Base-by-base conservation (phyloP, 371 early-diverging fungal species). In the Apophysomyces variabilis region DNA sequence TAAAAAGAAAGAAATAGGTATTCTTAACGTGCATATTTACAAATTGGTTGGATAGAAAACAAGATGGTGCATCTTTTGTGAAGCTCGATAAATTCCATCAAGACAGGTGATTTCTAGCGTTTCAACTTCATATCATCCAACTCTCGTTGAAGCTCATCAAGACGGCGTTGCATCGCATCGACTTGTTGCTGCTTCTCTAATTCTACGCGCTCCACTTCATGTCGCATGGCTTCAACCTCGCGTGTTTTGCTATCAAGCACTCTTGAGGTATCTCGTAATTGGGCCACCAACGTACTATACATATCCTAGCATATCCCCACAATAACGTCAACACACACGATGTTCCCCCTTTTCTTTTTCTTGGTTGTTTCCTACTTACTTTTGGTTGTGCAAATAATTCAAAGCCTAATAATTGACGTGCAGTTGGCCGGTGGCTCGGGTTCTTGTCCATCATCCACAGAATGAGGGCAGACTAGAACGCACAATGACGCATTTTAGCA, bases 381-480 rank as follows among this genome's bases (percentile, higher is more conserved):
- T 26, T n/a, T 14, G 67, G 44, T 11, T 60, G 66, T 8, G 84
- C 76, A 59, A 90, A 83, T 37, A 88, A 62, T 54, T 90, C 92
- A 66, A 89, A 86, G 12, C 89, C 88, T 67, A 96, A 69, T 21
- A 95, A 77, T 64, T 93, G 86, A n/a, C 73, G 66, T 0, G 95
- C 93, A 36, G 87, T 85, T 0, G 95, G 95, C 3, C 95, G 83
- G 57, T 80, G 64, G 11, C 67, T 74, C 1, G 96, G 92, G 62
- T 93, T 85, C 4, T 79, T 79, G 13, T 89, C 85, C 91, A 93
- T 92, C 72, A 94, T 80, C 83, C 88, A 89, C 9, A 89, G 77
- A 47, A 95, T 87, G 43, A 93, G 79, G 1, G 92, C 89, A 4
- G 93, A 87, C 73, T 85, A 67, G 38, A 45, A 56, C 32, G 32